A percentile compares a stretch with the other conserved stretches of the same genome.
Conservation (phyloP, 2,329 filamentous ascomycete genomes). For the Sporothrix pallida region DNA sequence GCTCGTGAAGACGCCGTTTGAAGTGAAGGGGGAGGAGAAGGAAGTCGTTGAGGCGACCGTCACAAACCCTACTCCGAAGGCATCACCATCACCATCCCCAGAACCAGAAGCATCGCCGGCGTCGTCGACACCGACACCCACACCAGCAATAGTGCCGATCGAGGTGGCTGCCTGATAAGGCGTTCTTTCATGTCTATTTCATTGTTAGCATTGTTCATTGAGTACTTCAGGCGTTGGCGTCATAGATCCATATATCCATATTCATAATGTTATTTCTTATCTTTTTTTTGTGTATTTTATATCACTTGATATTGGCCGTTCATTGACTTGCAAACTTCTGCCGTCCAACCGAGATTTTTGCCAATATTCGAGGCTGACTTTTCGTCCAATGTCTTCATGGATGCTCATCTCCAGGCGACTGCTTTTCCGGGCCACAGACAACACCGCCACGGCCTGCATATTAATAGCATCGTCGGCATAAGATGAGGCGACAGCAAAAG, state of each 20-base stretch:
- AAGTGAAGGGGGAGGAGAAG: background rate
- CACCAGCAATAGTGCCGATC: background rate
- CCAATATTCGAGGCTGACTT: background rate
- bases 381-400: background rate
- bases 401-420: background rate
- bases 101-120: no score
- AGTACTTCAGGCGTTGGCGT: background rate
- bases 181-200: background rate
- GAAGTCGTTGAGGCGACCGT: no score
- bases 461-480: slow-evolving; percentile 28
- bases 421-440: slow-evolving; percentile 15
- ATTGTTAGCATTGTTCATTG: background rate
- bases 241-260: background rate
- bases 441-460: slow-evolving; percentile 6
- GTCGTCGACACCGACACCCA: background rate
- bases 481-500: background rate
- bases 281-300: no score
- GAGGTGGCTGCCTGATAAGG: background rate
- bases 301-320: background rate
- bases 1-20: slow-evolving; percentile 14
- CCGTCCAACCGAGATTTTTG: slow-evolving; percentile 2
- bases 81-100: background rate
- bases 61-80: background rate
- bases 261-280: background rate
- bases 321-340: background rate